Conservation (phyloP, 768 basidiomycete species). For the Lentinula lateritia region DNA sequence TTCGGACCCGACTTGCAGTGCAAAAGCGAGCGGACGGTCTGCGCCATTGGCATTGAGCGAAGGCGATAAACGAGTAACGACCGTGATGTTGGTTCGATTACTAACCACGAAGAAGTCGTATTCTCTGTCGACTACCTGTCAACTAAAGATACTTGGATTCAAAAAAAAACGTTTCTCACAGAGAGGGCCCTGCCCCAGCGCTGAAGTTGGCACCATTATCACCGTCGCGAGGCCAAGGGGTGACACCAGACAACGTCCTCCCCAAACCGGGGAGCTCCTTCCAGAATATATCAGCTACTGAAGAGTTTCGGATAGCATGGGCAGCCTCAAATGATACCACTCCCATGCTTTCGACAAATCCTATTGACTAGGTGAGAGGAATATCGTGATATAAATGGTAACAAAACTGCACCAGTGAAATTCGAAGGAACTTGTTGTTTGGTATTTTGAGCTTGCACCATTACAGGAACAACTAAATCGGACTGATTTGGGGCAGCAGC, state of each 20-base stretch:
- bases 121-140: conserved; percentile 29
- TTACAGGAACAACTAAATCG: conserved; percentile 23
- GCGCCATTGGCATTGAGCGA: conserved; percentile 47
- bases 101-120: conserved; percentile 66
- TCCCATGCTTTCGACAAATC: conserved; percentile 56
- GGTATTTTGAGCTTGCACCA: conserved; percentile 25
- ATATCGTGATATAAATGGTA: not conserved
- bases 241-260: conserved; percentile 53
- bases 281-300: conserved; percentile 51
- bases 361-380: conserved; percentile 18
- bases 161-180: conserved; percentile 29
- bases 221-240: conserved; percentile 47
- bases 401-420: conserved; percentile 38
- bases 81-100: conserved; percentile 39
- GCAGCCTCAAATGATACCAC: conserved; percentile 63
- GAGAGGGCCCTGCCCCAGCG: conserved; percentile 54
- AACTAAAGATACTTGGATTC: not conserved
- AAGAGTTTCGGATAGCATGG: conserved; percentile 42
- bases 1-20: conserved; percentile 44
- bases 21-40: conserved; percentile 45
- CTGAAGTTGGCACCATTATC: conserved; percentile 50
- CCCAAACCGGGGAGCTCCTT: conserved; percentile 57
- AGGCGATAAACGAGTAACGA: conserved; percentile 44
- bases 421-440: conserved; percentile 32
- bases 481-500: conserved; percentile 38